Conservation (phyloP, 2,329 filamentous ascomycete genomes). For the Ceratocystis ficicola region DNA sequence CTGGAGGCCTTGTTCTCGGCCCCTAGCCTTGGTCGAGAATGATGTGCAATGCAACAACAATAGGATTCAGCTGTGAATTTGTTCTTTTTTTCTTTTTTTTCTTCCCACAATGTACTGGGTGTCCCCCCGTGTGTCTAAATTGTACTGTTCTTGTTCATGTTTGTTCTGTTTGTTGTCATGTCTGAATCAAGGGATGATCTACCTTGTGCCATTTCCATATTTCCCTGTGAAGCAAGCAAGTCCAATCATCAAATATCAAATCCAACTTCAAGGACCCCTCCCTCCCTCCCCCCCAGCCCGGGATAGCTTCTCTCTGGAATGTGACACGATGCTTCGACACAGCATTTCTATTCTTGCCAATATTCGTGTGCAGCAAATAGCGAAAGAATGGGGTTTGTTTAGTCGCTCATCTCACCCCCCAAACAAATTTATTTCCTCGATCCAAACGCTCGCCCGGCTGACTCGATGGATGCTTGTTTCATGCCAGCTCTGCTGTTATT, state of each 20-base stretch:
- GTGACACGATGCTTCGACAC: not conserved
- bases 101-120: not conserved
- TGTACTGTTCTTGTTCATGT: not conserved
- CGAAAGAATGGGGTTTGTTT: too few species aligned
- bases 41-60: slow-evolving; percentile 3
- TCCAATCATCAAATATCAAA: too few species aligned
- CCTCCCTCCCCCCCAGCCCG: not conserved
- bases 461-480: too few species aligned
- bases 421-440: too few species aligned
- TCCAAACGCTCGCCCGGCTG: too few species aligned
- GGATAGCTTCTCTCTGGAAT: not conserved
- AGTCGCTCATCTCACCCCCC: too few species aligned
- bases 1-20: not conserved
- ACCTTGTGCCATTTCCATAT: not conserved
- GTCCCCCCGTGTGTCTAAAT: not conserved
- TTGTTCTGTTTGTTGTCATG: slow-evolving; percentile 7
- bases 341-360: not conserved
- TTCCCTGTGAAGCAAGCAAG: too few species aligned
- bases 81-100: not conserved
- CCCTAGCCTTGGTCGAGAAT: not conserved
- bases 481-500: too few species aligned
- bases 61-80: not conserved
- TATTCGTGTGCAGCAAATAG: not conserved
- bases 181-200: slow-evolving; percentile 7
- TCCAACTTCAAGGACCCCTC: not conserved